Conservation (phyloP, 208 protist species). For the Trypanosoma rangeli region DNA sequence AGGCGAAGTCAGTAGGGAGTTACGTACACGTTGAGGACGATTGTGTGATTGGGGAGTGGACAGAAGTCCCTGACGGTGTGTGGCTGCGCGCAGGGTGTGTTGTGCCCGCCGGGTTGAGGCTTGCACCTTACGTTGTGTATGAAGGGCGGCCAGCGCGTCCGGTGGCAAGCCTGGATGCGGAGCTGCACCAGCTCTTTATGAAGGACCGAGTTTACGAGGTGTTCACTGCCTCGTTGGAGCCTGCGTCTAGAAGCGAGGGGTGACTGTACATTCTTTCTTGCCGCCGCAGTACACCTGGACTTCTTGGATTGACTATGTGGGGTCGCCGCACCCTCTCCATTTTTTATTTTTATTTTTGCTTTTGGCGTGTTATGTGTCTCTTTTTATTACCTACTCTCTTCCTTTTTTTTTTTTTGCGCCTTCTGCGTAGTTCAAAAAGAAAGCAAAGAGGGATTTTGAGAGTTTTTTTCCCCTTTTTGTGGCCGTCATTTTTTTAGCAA, state of each 20-base stretch:
- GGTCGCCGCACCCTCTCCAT: neutral
- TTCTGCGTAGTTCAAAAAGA: neutral
- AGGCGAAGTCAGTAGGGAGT: constrained; percentile 47
- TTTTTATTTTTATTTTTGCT: constrained; percentile 11
- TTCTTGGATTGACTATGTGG: neutral
- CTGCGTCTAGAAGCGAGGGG: neutral
- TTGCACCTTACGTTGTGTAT: constrained; percentile 65
- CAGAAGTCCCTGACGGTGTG: constrained; percentile 55
- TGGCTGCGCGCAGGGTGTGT: constrained; percentile 52
- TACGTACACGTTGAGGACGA: constrained; percentile 61
- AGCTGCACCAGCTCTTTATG: constrained; percentile 40
- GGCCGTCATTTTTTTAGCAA: constrained; percentile 1
- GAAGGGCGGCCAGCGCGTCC: constrained; percentile 44
- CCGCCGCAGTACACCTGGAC: neutral
- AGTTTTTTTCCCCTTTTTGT: constrained; percentile 8
- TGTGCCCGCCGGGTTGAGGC: constrained; percentile 46
- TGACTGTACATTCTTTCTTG: neutral
- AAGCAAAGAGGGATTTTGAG: neutral
- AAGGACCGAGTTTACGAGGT: constrained; percentile 40
- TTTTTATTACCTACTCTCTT: neutral
- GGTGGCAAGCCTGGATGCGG: constrained; percentile 39
- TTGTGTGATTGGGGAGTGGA: constrained; percentile 54
- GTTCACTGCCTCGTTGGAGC: constrained; percentile 1
- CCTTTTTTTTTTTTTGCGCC: constrained; percentile 3
- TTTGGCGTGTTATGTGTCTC: neutral